Conservation (phyloP, 129 eudicot species). For the Heracleum sosnowskyi region DNA sequence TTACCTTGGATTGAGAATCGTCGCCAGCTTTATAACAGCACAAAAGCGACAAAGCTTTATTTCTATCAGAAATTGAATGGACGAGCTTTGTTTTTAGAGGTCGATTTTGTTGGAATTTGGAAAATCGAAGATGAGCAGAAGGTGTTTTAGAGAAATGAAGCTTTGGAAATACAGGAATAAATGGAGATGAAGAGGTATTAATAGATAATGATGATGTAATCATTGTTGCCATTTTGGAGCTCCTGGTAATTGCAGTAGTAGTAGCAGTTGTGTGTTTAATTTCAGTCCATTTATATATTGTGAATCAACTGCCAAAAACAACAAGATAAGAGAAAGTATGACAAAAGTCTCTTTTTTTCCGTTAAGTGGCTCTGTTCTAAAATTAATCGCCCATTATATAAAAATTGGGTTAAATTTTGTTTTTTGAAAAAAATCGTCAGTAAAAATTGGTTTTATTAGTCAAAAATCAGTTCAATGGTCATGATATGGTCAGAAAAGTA, state of each 20-base stretch:
- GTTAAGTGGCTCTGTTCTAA: too few species aligned
- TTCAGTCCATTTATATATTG: not conserved
- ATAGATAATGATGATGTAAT: not conserved
- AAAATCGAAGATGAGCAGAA: conserved; percentile 7
- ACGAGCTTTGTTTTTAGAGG: not conserved
- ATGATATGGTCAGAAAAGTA: too few species aligned
- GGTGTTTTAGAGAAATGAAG: conserved; percentile 16
- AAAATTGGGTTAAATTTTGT: too few species aligned
- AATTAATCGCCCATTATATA: too few species aligned
- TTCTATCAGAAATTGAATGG: conserved; percentile 8
- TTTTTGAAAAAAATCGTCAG: too few species aligned
- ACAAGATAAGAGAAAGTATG: too few species aligned
- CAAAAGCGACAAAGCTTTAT: conserved; percentile 27
- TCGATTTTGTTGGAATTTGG: conserved; percentile 1
- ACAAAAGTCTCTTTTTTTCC: too few species aligned
- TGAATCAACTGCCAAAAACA: not conserved
- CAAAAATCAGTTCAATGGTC: too few species aligned
- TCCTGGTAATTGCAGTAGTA: not conserved
- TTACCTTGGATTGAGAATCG: conserved; percentile 13
- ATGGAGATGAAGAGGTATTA: conserved; percentile 16
- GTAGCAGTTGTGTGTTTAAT: not conserved
- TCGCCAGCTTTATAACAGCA: conserved; percentile 22
- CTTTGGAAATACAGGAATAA: conserved; percentile 14
- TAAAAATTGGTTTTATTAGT: too few species aligned
- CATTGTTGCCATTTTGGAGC: conserved; percentile 17